These are phyloP conservation scores for Penicillium sp. DNA, from an alignment of 2,329 filamentous ascomycete species.

Conservation along the genomic window DNA sequence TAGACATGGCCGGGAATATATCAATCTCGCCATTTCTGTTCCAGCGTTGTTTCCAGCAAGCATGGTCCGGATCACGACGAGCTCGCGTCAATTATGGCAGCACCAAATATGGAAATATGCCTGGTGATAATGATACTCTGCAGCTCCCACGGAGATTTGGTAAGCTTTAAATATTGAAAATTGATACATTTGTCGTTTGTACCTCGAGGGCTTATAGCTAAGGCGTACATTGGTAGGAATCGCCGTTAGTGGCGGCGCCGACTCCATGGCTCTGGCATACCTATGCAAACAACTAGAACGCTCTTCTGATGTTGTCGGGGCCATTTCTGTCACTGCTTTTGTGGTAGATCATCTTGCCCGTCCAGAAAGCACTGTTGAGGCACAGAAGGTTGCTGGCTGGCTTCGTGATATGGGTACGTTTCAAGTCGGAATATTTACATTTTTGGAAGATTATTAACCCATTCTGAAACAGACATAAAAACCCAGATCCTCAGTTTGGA, in stretches of 20 bases:
- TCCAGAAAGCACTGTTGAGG: slow-evolving; percentile 55
- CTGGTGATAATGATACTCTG: slow-evolving; percentile 8
- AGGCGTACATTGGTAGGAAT: slow-evolving; percentile 54
- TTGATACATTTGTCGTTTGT: neutral
- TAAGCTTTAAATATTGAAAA: slow-evolving; percentile 14
- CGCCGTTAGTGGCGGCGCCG: slow-evolving; percentile 87
- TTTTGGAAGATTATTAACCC: neutral
- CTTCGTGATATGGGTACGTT: slow-evolving; percentile 45
- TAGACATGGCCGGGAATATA: slow-evolving; percentile 7
- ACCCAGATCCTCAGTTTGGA: slow-evolving; percentile 44
- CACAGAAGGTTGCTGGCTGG: slow-evolving; percentile 49
- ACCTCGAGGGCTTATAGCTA: neutral
- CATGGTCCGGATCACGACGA: slow-evolving; percentile 10
- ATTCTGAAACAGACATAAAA: slow-evolving; percentile 28
- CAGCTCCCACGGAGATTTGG: slow-evolving; percentile 29
- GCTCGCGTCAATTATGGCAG: slow-evolving; percentile 6
- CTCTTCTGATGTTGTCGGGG: slow-evolving; percentile 17
- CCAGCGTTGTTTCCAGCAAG: slow-evolving; percentile 11
- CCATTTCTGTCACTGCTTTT: slow-evolving; percentile 50
- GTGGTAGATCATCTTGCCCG: slow-evolving; percentile 62
- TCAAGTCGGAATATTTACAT: neutral
- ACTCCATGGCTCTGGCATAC: slow-evolving; percentile 93
- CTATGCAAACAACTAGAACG: slow-evolving; percentile 59
- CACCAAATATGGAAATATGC: slow-evolving; percentile 5
- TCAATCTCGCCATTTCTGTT: slow-evolving; percentile 10